Evolutionary conservation across 805 yeast species (phyloP).

Genomic region (Suhomyces sp.): DNA sequence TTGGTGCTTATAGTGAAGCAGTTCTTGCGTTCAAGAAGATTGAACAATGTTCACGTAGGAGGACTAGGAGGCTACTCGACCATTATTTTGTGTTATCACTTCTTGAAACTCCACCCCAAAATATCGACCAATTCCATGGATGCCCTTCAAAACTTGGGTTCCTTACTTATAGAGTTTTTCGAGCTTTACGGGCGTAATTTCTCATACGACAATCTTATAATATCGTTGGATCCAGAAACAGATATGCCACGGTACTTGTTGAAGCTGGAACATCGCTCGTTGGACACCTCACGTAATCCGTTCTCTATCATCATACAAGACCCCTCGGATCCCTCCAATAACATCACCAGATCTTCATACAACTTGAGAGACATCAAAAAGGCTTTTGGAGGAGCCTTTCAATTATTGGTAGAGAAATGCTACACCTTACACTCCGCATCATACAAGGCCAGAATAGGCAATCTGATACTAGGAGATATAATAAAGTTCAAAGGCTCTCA

Average conservation of each 20-base stretch:
- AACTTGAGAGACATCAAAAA: constrained; percentile 76
- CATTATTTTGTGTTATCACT: constrained; percentile 81
- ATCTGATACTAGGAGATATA: constrained; percentile 75
- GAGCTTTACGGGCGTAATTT: constrained; percentile 89
- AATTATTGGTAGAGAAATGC: constrained; percentile 68
- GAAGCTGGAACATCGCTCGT: constrained; percentile 51
- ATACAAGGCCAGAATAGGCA: constrained; percentile 63
- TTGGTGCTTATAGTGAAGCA: constrained; percentile 80
- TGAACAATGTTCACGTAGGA: constrained; percentile 87
- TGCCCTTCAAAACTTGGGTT: constrained; percentile 76
- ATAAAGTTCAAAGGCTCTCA: constrained; percentile 71
- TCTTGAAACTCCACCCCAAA: constrained; percentile 76
- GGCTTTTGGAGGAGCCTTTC: constrained; percentile 87
- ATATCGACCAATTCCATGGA: constrained; percentile 62
- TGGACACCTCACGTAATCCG: constrained; percentile 50
- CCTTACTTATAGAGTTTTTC: constrained; percentile 83
- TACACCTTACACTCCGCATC: constrained; percentile 66
- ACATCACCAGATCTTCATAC: constrained; percentile 81
- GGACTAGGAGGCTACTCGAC: constrained; percentile 94
- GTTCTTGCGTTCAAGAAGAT: constrained; percentile 69
- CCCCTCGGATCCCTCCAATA: constrained; percentile 81
- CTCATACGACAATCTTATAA: constrained; percentile 75
- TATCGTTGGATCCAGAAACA: constrained; percentile 53
- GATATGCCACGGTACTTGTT: constrained; percentile 59
- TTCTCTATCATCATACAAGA: constrained; percentile 80